Base-by-base conservation (phyloP, 1,139 yeast species). In the Blastobotrys serpentis region DNA sequence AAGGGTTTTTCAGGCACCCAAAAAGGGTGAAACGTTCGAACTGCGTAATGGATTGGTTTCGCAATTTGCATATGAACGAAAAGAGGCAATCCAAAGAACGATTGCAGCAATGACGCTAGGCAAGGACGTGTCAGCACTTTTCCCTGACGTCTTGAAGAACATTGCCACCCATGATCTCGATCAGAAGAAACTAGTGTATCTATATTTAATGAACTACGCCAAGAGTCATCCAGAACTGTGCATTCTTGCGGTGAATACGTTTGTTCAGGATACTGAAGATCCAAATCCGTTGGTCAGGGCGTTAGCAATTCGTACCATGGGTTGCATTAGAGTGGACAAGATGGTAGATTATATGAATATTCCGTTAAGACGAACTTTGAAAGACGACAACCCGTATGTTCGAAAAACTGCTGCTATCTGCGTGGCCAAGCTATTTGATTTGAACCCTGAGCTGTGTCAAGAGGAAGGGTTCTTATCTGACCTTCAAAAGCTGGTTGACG, bases 51-150 rank as follows among this genome's bases (percentile, higher is more conserved):
- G 98, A 1, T 76, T 94, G 51, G 98, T 92, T 3, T 88, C 97
- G 11, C 98, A 88, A 68, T 94, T 88, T 68, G 95, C 96, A 38
- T 84, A 81, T 58, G 97, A 94, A 56, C 63, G 71, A 16, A 94
- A 92, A 66, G 98, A 94, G 67, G 96, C 98, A 22, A 94, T 94
- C 58, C 96, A 90, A 69, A 76, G 96, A 51, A 96, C 95, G 19
- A 94, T 94, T 62, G 95, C 94, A 51, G 98, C 97, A 53, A 94
- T 94, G 99, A 94, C 98, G 0, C 80, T 90, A 26, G 98, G 98
- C n/a, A 94, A 94, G 65, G 98, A 94, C 68, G 98, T 94, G 23
- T 86, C 96, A 10, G 81, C 95, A 1, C 75, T 94, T 52, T 94
- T 94, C 60, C 98, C 99, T 1, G 98, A 94, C 66, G 95, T 94